Evolutionary conservation across 305 asterid genomes (phyloP).

Genomic region (Fraxinus paxiana): DNA sequence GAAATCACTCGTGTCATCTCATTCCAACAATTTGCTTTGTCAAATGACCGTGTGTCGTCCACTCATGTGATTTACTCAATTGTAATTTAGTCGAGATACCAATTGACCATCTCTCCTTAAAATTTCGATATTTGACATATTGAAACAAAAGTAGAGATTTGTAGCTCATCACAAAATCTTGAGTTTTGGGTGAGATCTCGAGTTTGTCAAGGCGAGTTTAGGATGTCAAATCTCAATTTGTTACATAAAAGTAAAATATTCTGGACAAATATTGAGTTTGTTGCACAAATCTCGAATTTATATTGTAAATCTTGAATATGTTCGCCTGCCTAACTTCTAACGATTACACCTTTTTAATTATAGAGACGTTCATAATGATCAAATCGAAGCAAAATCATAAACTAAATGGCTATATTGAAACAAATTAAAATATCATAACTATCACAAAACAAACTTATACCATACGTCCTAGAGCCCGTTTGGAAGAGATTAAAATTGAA

Average conservation of each 20-base stretch:
- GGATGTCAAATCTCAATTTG: neutral
- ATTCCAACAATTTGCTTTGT: neutral
- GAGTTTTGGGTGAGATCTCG: neutral
- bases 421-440: neutral
- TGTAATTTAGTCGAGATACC: neutral
- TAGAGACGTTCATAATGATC: neutral
- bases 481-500: too few species aligned
- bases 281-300: neutral
- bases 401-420: neutral
- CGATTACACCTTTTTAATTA: neutral
- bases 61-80: neutral
- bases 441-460: neutral
- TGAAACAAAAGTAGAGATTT: too few species aligned
- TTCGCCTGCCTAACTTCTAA: neutral
- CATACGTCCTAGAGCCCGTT: neutral
- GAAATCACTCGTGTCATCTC: neutral
- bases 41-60: neutral
- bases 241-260: too few species aligned
- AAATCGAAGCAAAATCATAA: neutral
- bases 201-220: neutral
- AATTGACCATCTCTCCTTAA: neutral
- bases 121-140: neutral
- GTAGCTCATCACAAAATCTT: neutral
- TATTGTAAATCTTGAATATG: neutral
- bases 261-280: neutral